phyloP scores from a whole-genome alignment of 305 asterid genomes.

The Coffea humblotiana region DNA sequence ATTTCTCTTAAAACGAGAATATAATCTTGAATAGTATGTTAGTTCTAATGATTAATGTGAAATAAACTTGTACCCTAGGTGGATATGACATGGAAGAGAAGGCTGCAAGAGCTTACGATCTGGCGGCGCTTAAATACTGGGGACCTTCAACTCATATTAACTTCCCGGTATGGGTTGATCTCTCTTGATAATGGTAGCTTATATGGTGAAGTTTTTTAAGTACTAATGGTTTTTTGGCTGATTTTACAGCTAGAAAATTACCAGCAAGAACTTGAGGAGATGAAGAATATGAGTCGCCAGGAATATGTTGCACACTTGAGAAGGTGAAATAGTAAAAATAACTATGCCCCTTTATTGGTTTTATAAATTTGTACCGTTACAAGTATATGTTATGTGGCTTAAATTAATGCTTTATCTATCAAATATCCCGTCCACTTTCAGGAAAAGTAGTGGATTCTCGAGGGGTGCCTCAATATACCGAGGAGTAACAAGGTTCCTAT shows the following conservation, averaged over 20 bases:
- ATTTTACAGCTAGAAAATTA: conserved; percentile 65
- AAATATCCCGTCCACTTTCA: conserved; percentile 20
- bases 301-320: conserved; percentile 91
- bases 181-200: too few species aligned
- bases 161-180: conserved; percentile 25
- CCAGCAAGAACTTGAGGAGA: conserved; percentile 75
- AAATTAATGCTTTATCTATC: too few species aligned
- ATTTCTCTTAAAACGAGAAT: background rate
- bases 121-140: conserved; percentile 46
- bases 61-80: conserved; percentile 19
- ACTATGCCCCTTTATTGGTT: background rate
- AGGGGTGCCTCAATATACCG: conserved; percentile 92
- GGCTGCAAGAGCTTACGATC: conserved; percentile 45
- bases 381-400: too few species aligned
- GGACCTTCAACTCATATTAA: conserved; percentile 41
- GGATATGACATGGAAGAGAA: conserved; percentile 49
- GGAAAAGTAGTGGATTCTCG: conserved; percentile 93
- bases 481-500: conserved; percentile 83
- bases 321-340: conserved; percentile 40
- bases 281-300: conserved; percentile 89
- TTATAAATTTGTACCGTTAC: background rate
- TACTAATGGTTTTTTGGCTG: too few species aligned
- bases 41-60: background rate
- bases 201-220: background rate
- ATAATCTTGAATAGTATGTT: background rate